Evolutionary conservation across 805 yeast genomes (phyloP).

Genomic region (Starmerella etchellsii): DNA sequence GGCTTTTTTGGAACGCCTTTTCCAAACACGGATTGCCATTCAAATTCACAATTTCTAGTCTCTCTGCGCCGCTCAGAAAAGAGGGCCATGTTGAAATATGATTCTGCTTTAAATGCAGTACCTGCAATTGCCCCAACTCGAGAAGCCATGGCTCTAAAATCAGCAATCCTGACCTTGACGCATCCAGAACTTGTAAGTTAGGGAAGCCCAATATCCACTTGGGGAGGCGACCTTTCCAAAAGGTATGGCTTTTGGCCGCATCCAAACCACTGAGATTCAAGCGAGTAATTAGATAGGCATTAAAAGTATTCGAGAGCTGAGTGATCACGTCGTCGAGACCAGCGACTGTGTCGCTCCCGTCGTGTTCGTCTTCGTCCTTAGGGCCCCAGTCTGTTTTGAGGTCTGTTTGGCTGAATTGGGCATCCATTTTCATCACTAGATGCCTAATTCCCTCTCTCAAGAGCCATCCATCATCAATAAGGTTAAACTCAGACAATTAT

Average conservation of each 20-base stretch:
- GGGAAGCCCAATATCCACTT: slow-evolving; percentile 10
- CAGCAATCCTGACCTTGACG: slow-evolving; percentile 7
- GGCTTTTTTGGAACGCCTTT: slow-evolving; percentile 14
- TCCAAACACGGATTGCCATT: slow-evolving; percentile 17
- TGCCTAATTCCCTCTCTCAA: too few relatives aligned
- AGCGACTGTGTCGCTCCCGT: too few relatives aligned
- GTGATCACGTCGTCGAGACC: too few relatives aligned
- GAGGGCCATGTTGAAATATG: slow-evolving; percentile 16
- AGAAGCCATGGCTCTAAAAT: slow-evolving; percentile 12
- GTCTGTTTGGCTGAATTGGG: too few relatives aligned
- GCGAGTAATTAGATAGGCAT: not conserved
- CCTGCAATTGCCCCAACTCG: not conserved
- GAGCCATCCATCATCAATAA: too few relatives aligned
- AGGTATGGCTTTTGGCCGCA: not conserved
- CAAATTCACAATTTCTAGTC: slow-evolving; percentile 3
- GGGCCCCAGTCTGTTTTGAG: too few relatives aligned
- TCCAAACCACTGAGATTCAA: slow-evolving; percentile 3
- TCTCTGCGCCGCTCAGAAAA: slow-evolving; percentile 6
- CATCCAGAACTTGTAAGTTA: slow-evolving; percentile 4
- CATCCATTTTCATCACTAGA: too few relatives aligned
- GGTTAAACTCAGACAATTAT: too few relatives aligned
- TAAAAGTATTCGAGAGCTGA: too few relatives aligned
- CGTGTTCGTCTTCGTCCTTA: too few relatives aligned
- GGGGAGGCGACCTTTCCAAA: slow-evolving; percentile 10
- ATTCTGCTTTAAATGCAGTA: slow-evolving; percentile 12